Base-by-base conservation (phyloP, 345 rosid genomes). In the Sisymbrium altissimum region DNA sequence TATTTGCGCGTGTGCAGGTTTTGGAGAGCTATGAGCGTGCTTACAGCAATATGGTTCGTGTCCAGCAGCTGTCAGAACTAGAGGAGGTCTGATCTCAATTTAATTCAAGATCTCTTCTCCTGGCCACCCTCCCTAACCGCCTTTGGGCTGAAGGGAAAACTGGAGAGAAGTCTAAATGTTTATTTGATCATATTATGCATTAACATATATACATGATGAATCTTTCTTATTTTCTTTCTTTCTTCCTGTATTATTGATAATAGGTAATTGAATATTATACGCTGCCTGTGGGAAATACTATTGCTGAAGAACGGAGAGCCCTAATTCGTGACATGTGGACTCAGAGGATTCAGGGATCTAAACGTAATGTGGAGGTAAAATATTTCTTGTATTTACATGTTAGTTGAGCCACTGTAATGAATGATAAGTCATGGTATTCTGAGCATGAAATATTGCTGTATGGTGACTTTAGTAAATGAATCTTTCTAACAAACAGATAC, bases 21-120 rank as follows among this genome's bases (percentile, higher is more conserved):
- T 80, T 95, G 80, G 98, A 92, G 81, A 95, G 99, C 84, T 95
- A 95, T 72, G 98, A 95, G 64, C 97, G 99, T 79, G 98, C 99
- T 33, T 95, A 95, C 71, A 85, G 60, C 81, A 92, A 95, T 79
- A 92, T 95, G 99, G 96, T 95, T 75, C 97, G 97, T 65, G 98
- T 95, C 80, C 99, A 95, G 84, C 99, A 90, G 86, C 88, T 95
- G 30, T 86, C 97, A 59, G 99, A 95, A 80, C 82, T 95, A 46
- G 98, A 92, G 81, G 99, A 95, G 99, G 99, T 95, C 62, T 72
- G 65, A 74, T 78, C 61, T 66, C 62, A 64, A 35, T 62, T 53
- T 36, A 19, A 67, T 67, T 61, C 3, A 68, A 53, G 17, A 43
- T 61, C 35, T 58, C 74, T 64, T 38, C 56, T 77, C 65, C 53